Evolutionary conservation across 768 basidiomycete species (phyloP), one percentile per base, ranked within the genome.

Genomic region (Coprinellus aureogranulatus): DNA sequence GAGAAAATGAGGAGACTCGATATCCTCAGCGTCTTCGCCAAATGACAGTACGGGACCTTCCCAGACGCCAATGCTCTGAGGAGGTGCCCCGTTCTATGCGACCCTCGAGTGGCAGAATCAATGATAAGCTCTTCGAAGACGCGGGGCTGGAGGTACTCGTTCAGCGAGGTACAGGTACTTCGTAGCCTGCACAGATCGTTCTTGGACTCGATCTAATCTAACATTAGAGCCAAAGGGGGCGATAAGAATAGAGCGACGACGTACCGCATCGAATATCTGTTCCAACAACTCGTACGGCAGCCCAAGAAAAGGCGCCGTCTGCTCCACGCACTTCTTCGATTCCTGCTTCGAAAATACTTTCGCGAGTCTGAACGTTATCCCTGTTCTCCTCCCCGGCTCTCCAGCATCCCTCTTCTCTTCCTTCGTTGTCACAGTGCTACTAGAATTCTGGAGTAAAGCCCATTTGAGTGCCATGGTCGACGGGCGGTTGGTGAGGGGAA

Each of bases 91-190:
- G 57, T 58, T 18, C 12, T 31, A 10, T 41, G 30, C n/a, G 57
- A 58, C 2, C 57, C 57, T 18, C 26, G n/a, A 10, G 40, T 2
- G 12, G 45, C 45, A 10, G 51, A 58, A 45, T 58, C 47, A 20
- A 58, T 48, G 23, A 34, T 41, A 2, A 58, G 52, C 26, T 58
- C 52, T n/a, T 42, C 44, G 23, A 53, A 58, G n/a, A 58, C 12
- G 1, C 23, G n/a, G 5, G 28, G 22, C n/a, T 23, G 20, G 22
- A 58, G 52, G 31, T 47, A n/a, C 34, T 58, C 42, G 30, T 53
- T 52, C 2, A 58, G 52, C n/a, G 39, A 30, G 23, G 11, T 23
- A 26, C 57, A 58, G 2, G 47, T 49, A 11, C 34, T 42, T 39
- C 57, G 40, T 1, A 53, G 20, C 11, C 9, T 26, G 30, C 40